These are phyloP conservation scores for Pinus albicaulis DNA, from an alignment of 75 land plant genomes.

Conservation along the genomic window DNA sequence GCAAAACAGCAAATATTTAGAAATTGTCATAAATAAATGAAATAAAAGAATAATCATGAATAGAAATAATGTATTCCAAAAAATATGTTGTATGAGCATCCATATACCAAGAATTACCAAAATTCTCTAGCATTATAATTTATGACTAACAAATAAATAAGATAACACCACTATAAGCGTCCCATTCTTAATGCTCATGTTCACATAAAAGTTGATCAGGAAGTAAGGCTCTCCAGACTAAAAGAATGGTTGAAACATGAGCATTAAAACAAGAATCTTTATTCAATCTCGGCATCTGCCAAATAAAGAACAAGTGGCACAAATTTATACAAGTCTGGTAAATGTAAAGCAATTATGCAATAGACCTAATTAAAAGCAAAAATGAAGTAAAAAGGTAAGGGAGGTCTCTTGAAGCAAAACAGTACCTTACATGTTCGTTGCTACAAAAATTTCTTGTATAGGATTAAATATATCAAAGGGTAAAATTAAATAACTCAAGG, in stretches of 20 bases:
- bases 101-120: too few relatives aligned
- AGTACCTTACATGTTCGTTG: neutral
- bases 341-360: neutral
- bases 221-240: neutral
- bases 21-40: neutral
- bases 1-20: slow-evolving; percentile 8
- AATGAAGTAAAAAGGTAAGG: neutral
- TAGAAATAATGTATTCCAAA: neutral
- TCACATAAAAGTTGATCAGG: neutral
- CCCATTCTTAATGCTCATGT: neutral
- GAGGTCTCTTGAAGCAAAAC: too few relatives aligned
- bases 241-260: neutral
- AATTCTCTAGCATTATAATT: too few relatives aligned
- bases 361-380: neutral
- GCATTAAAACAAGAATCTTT: neutral
- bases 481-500: too few relatives aligned
- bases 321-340: neutral
- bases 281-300: neutral
- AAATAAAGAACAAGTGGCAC: neutral
- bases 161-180: too few relatives aligned
- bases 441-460: neutral
- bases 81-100: too few relatives aligned
- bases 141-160: too few relatives aligned
- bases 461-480: neutral
- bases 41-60: slow-evolving; percentile 6